Percentiles rank a stretch among this genome's conserved stretches.
These are phyloP conservation scores for Boletus sp. DNA, from an alignment of 768 basidiomycete genomes.

Conservation along the genomic window DNA sequence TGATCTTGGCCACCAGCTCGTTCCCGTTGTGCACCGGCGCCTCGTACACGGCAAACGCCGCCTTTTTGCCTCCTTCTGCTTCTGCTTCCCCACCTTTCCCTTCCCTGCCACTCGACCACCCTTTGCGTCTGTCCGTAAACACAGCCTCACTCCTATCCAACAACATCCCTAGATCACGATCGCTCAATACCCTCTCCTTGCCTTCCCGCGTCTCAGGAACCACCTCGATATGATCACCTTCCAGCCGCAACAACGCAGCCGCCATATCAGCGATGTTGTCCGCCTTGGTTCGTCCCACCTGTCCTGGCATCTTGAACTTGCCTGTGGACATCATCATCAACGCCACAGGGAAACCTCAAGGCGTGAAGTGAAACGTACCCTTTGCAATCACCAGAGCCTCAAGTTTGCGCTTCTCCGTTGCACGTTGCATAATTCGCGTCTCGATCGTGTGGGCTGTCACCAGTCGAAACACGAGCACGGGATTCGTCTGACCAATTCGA, in stretches of 20 bases:
- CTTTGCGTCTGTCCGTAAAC: slow-evolving; percentile 65
- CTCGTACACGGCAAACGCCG: slow-evolving; percentile 78
- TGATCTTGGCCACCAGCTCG: slow-evolving; percentile 67
- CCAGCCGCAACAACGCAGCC: slow-evolving; percentile 69
- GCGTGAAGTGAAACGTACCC: slow-evolving; percentile 40
- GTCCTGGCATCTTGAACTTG: slow-evolving; percentile 78
- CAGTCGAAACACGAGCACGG: slow-evolving; percentile 86
- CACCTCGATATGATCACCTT: slow-evolving; percentile 88
- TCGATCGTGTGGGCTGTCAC: slow-evolving; percentile 89
- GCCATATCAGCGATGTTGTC: slow-evolving; percentile 82
- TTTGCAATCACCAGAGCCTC: slow-evolving; percentile 96
- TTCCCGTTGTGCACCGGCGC: slow-evolving; percentile 61
- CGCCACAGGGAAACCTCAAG: neutral
- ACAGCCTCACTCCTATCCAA: slow-evolving; percentile 78
- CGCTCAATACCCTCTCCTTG: slow-evolving; percentile 72
- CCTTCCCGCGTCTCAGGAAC: slow-evolving; percentile 67
- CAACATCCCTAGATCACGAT: slow-evolving; percentile 75
- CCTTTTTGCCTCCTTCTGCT: slow-evolving; percentile 33
- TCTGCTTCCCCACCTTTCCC: neutral
- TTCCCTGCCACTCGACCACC: slow-evolving; percentile 58
- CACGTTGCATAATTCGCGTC: slow-evolving; percentile 87
- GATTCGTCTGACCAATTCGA: slow-evolving; percentile 90
- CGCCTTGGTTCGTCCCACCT: slow-evolving; percentile 49
- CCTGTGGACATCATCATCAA: slow-evolving; percentile 38
- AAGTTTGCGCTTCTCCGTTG: slow-evolving; percentile 81